These are phyloP conservation scores for Cyclostephanos tholiformis DNA, from an alignment of 108 stramenopile species.

Conservation along the genomic window DNA sequence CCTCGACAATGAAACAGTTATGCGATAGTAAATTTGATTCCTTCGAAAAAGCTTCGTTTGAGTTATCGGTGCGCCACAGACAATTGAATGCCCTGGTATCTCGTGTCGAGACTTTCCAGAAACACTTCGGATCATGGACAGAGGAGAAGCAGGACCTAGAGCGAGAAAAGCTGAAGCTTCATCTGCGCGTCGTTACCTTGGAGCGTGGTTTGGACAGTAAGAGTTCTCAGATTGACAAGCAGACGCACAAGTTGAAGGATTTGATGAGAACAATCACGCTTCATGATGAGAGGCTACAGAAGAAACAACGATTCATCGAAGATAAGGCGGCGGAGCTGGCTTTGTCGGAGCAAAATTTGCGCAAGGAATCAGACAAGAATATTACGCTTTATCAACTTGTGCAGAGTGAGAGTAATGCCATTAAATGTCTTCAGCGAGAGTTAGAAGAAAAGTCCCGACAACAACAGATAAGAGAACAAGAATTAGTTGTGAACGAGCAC, in stretches of 20 bases:
- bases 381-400: slow-evolving; percentile 26
- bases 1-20: slow-evolving; percentile 29
- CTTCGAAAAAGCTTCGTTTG: slow-evolving; percentile 31
- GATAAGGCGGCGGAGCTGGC: slow-evolving; percentile 30
- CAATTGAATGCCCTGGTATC: slow-evolving; percentile 41
- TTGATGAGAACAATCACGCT: slow-evolving; percentile 40
- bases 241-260: slow-evolving; percentile 45
- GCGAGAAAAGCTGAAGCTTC: slow-evolving; percentile 34
- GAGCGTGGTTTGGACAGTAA: slow-evolving; percentile 35
- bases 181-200: slow-evolving; percentile 19
- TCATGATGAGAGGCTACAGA: slow-evolving; percentile 38
- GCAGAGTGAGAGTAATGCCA: slow-evolving; percentile 22
- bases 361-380: slow-evolving; percentile 37
- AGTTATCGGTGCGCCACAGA: slow-evolving; percentile 31
- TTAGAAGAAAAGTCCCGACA: slow-evolving; percentile 24
- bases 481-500: slow-evolving; percentile 28
- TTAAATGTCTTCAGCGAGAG: slow-evolving; percentile 37
- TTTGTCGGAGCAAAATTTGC: slow-evolving; percentile 24
- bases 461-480: slow-evolving; percentile 41
- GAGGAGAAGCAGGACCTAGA: slow-evolving; percentile 44
- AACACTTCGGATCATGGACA: slow-evolving; percentile 34
- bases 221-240: slow-evolving; percentile 37
- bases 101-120: slow-evolving; percentile 31
- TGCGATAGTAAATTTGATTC: slow-evolving; percentile 27
- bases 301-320: slow-evolving; percentile 41